Conservation (phyloP, 805 yeast species). For the Zygosaccharomyces pseudorouxii region DNA sequence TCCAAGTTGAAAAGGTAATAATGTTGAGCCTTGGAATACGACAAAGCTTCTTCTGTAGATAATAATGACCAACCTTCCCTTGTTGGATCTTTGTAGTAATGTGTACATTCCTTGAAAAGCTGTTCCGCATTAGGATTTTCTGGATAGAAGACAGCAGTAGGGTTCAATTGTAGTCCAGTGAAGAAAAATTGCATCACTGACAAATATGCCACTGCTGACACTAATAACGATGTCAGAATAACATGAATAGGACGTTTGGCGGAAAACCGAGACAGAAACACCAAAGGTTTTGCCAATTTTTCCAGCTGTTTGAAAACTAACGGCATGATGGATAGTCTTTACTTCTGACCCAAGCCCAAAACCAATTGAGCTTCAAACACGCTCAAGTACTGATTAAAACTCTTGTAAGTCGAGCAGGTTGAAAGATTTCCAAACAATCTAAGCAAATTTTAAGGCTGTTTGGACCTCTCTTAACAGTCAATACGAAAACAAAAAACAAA, state of each 20-base stretch:
- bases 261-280: slow-evolving; percentile 48
- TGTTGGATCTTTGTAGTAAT: slow-evolving; percentile 23
- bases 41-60: slow-evolving; percentile 18
- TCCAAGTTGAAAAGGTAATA: slow-evolving; percentile 30
- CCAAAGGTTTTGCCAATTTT: slow-evolving; percentile 38
- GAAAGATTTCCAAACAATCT: neutral
- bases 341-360: neutral
- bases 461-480: neutral
- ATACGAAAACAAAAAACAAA: neutral
- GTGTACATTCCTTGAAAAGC: slow-evolving; percentile 26
- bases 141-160: slow-evolving; percentile 17
- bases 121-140: slow-evolving; percentile 16
- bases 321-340: slow-evolving; percentile 19
- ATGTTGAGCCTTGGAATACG: slow-evolving; percentile 21
- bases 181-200: slow-evolving; percentile 65
- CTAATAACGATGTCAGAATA: slow-evolving; percentile 61
- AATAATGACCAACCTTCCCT: slow-evolving; percentile 21
- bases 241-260: slow-evolving; percentile 88
- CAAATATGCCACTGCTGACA: slow-evolving; percentile 78
- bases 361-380: slow-evolving; percentile 4
- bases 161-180: slow-evolving; percentile 36
- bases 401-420: neutral
- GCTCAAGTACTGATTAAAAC: neutral
- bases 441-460: neutral
- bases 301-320: slow-evolving; percentile 32